Conservation (phyloP, 2,329 filamentous ascomycete species). For the Alternaria alternata region DNA sequence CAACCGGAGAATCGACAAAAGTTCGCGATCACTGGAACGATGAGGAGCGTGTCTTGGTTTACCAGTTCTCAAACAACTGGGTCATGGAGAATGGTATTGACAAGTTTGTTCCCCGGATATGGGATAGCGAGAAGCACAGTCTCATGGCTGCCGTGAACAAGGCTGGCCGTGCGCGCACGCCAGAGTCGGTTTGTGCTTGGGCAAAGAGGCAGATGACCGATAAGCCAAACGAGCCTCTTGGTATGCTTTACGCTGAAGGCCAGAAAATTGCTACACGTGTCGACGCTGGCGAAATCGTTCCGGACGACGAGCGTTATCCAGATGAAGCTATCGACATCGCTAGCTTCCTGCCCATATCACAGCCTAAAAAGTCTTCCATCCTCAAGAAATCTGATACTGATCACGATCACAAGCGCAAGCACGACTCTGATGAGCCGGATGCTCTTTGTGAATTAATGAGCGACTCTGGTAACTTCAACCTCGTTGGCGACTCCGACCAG, state of each 20-base stretch:
- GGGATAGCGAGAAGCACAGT: background rate
- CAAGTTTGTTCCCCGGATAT: background rate
- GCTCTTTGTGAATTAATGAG: no score
- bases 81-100: background rate
- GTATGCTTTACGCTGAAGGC: background rate
- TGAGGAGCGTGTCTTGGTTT: background rate
- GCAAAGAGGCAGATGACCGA: background rate
- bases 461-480: no score
- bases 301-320: background rate
- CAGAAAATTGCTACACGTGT: background rate
- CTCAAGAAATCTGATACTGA: fast-evolving
- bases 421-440: no score
- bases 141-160: background rate
- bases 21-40: background rate
- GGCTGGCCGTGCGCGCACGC: background rate
- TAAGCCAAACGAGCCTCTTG: conserved; percentile 2
- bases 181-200: conserved; percentile 1
- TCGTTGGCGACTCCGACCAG: no score
- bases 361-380: background rate
- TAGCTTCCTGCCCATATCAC: background rate
- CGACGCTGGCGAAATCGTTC: background rate
- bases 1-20: background rate
- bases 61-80: background rate
- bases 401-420: no score
- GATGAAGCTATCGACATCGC: background rate